Conservation (phyloP, 1,284 basidiomycete species). For the Exobasidium rhododendri region DNA sequence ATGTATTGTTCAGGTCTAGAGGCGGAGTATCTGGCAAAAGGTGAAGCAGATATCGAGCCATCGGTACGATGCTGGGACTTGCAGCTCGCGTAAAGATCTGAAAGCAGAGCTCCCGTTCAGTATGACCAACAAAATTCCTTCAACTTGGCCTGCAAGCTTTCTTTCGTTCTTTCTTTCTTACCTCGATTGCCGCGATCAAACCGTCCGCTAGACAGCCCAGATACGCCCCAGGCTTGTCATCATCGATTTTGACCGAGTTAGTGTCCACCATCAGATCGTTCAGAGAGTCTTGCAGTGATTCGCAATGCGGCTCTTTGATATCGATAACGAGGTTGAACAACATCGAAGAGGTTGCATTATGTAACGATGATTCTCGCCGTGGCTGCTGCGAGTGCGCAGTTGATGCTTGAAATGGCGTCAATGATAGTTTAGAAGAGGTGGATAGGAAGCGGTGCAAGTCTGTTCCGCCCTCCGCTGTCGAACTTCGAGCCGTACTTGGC, state of each 20-base stretch:
- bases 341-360: not conserved
- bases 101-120: no score
- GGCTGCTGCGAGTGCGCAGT: not conserved
- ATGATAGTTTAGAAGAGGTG: not conserved
- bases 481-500: not conserved
- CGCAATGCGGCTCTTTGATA: not conserved
- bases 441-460: not conserved
- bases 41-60: conserved; percentile 12
- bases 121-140: no score
- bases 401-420: not conserved
- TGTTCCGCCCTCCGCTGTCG: not conserved
- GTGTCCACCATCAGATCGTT: not conserved
- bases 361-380: not conserved
- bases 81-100: not conserved
- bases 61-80: not conserved
- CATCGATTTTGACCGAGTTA: not conserved
- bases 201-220: conserved; percentile 3
- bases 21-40: conserved; percentile 3
- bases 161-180: not conserved
- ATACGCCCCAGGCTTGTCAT: not conserved
- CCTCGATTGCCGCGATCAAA: not conserved
- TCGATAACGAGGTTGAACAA: not conserved
- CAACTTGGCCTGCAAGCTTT: no score
- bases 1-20: not conserved
- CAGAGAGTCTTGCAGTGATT: not conserved